Percentiles rank a stretch among this genome's conserved stretches.
phyloP scores from a whole-genome alignment of 106 monocot species.

The Allium fistulosum region DNA sequence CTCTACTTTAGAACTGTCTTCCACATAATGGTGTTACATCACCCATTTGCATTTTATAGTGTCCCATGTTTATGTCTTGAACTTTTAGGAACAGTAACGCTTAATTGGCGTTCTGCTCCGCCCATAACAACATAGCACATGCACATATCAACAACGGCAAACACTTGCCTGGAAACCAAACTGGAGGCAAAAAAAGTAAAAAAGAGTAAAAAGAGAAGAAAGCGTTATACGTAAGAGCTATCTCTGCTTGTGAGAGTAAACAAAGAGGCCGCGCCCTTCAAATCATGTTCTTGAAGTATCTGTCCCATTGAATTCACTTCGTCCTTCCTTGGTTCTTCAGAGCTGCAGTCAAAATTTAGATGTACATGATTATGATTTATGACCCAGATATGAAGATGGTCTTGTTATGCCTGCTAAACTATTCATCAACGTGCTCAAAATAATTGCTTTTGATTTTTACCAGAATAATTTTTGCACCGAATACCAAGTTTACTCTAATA shows the following conservation, averaged over 20 bases:
- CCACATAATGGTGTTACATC: no score
- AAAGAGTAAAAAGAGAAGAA: neutral
- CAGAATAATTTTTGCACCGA: neutral
- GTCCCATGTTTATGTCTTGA: no score
- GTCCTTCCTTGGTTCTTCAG: neutral
- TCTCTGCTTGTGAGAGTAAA: slow-evolving; percentile 19
- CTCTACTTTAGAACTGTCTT: no score
- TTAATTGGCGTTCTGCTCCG: no score
- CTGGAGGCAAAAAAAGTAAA: neutral
- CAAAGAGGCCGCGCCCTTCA: slow-evolving; percentile 25
- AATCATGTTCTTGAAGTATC: slow-evolving; percentile 16
- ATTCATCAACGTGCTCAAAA: neutral
- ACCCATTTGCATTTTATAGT: no score
- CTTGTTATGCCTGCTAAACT: no score
- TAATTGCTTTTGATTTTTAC: neutral
- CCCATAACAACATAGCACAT: no score
- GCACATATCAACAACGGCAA: no score
- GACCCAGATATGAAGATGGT: neutral
- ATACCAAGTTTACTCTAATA: no score
- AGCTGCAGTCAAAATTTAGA: slow-evolving; percentile 4
- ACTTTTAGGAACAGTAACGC: no score
- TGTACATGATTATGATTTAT: neutral
- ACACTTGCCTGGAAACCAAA: no score
- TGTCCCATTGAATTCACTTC: slow-evolving; percentile 6
- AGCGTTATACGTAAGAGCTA: slow-evolving; percentile 7